These are phyloP conservation scores for Fraxinus nigra DNA, from an alignment of 305 asterid genomes.

Conservation along the genomic window DNA sequence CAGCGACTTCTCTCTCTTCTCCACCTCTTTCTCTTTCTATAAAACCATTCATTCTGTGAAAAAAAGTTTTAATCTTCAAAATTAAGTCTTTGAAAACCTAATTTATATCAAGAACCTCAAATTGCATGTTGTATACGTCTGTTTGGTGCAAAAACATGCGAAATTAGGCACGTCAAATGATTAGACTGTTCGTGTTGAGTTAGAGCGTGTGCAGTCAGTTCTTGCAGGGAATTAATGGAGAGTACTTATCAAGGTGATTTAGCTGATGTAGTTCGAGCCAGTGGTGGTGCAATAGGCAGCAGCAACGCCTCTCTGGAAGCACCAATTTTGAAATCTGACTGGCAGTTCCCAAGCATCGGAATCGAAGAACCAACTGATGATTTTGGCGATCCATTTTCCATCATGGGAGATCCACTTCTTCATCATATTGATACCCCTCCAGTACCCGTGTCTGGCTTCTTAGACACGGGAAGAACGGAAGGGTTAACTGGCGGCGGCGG, in stretches of 20 bases:
- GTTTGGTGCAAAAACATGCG: slow-evolving; percentile 23
- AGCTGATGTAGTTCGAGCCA: slow-evolving; percentile 58
- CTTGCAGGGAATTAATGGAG: slow-evolving; percentile 39
- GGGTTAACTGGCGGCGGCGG: not conserved
- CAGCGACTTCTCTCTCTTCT: slow-evolving; percentile 35
- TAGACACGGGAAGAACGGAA: not conserved
- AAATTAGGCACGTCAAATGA: slow-evolving; percentile 25
- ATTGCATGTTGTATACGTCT: slow-evolving; percentile 25
- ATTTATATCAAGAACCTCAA: not conserved
- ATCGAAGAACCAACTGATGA: slow-evolving; percentile 25
- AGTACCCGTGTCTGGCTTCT: not conserved
- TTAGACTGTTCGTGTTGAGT: not conserved
- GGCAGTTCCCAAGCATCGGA: slow-evolving; percentile 24
- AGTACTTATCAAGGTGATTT: slow-evolving; percentile 59
- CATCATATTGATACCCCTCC: slow-evolving; percentile 15
- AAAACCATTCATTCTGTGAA: not conserved
- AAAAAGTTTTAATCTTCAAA: not conserved
- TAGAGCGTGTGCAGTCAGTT: slow-evolving; percentile 34
- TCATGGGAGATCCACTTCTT: slow-evolving; percentile 41
- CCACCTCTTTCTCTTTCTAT: slow-evolving; percentile 15
- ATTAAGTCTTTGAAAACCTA: not conserved
- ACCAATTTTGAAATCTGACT: not conserved
- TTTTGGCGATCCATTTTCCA: slow-evolving; percentile 47
- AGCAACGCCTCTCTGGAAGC: not conserved
- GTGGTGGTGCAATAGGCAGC: slow-evolving; percentile 16